phyloP scores from a whole-genome alignment of 176 grass and related monocot genomes.

The Poa pratensis region DNA sequence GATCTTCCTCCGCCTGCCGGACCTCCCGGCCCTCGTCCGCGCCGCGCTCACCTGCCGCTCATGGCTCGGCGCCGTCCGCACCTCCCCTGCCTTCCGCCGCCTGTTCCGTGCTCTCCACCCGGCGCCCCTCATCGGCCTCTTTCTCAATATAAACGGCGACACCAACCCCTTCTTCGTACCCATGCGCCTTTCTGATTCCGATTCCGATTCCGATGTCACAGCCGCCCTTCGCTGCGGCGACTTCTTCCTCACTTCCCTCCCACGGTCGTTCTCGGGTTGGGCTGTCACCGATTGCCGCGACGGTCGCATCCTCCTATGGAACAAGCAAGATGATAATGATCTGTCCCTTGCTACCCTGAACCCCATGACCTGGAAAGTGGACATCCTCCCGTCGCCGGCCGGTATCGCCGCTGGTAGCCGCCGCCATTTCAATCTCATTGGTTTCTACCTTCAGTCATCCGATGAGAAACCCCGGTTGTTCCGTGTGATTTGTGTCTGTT shows the following conservation, averaged over 20 bases:
- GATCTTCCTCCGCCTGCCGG: not conserved
- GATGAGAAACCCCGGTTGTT: not conserved
- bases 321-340: not conserved
- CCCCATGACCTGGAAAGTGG: not conserved
- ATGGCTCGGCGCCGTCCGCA: not conserved
- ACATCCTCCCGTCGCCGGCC: not conserved
- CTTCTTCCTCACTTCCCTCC: constrained; percentile 16
- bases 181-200: not conserved
- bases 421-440: not conserved
- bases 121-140: not conserved
- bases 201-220: not conserved
- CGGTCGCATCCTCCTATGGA: not conserved
- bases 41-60: not conserved
- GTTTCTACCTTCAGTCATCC: not conserved
- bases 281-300: not conserved
- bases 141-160: not conserved
- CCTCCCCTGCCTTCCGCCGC: not conserved
- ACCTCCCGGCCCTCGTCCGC: not conserved
- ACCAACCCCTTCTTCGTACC: not conserved
- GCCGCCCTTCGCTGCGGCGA: constrained; percentile 1
- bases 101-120: not conserved
- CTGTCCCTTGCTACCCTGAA: not conserved
- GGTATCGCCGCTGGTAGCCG: not conserved
- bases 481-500: not conserved
- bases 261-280: not conserved